Evolutionary conservation across 305 asterid genomes (phyloP).

Genomic region (Fraxinus greggii): DNA sequence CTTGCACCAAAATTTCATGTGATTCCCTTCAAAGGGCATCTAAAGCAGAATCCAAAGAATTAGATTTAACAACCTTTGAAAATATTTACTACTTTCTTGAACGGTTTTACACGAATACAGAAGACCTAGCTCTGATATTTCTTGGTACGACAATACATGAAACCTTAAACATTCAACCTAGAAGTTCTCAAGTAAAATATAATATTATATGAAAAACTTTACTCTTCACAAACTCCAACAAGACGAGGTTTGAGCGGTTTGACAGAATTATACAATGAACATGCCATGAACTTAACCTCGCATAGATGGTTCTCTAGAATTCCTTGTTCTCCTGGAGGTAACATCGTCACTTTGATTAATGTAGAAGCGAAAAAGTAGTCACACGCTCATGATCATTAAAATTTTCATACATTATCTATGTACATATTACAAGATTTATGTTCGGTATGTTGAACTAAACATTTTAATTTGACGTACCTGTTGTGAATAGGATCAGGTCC

Average conservation of each 20-base stretch:
- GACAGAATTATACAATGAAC: background rate
- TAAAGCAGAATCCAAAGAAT: background rate
- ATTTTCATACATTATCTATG: too few species aligned
- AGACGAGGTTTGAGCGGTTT: background rate
- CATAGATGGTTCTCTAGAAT: background rate
- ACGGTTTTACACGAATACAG: background rate
- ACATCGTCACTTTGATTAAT: background rate
- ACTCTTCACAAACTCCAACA: background rate
- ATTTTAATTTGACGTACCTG: conserved; percentile 43
- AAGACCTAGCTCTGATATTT: background rate
- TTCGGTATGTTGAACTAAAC: background rate
- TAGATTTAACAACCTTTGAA: background rate
- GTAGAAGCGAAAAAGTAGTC: background rate
- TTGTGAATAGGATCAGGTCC: conserved; percentile 94
- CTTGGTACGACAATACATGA: background rate
- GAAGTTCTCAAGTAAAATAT: background rate
- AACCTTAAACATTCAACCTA: background rate
- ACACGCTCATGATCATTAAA: background rate
- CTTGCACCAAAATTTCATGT: background rate
- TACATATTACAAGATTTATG: background rate
- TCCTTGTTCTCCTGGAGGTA: background rate
- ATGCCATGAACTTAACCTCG: background rate
- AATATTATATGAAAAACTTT: background rate
- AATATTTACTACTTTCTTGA: background rate
- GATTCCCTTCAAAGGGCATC: background rate